phyloP scores from a whole-genome alignment of 345 rosid species.

The Brassica incana region DNA sequence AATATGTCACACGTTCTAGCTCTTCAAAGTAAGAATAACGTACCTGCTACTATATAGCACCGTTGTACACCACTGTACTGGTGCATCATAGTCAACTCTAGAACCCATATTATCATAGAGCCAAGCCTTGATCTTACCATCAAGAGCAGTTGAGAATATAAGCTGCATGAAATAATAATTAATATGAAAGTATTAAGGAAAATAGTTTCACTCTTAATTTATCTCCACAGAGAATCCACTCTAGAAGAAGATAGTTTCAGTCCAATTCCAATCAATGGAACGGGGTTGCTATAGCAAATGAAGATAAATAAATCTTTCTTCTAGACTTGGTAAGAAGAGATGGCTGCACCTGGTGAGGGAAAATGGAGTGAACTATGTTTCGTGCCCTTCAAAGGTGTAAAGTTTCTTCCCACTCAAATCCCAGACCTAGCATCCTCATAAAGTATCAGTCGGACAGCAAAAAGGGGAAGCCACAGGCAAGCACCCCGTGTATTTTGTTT shows the following conservation, averaged over 20 bases:
- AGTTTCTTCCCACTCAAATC: conserved; percentile 54
- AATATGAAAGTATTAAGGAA: neutral
- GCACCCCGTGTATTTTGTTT: no score
- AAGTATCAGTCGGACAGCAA: no score
- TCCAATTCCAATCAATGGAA: no score
- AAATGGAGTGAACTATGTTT: conserved; percentile 63
- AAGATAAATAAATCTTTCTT: no score
- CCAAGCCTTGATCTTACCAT: conserved; percentile 97
- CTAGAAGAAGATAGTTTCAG: neutral
- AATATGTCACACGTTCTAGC: no score
- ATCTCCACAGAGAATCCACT: no score
- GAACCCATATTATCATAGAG: conserved; percentile 75
- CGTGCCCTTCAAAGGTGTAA: conserved; percentile 72
- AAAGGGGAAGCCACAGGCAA: no score
- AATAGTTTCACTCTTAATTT: neutral
- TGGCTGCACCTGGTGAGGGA: conserved; percentile 55
- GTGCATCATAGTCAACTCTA: conserved; percentile 85
- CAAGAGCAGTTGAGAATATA: conserved; percentile 85
- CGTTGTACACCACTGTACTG: conserved; percentile 65
- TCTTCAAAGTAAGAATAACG: no score
- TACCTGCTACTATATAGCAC: no score
- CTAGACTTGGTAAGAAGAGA: no score
- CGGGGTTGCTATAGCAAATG: no score
- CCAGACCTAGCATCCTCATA: conserved; percentile 53
- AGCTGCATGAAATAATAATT: conserved; percentile 45